Percentiles rank a stretch among this genome's conserved stretches.
These are phyloP conservation scores for Bertia moriformis DNA, from an alignment of 2,329 filamentous ascomycete genomes.

Conservation along the genomic window DNA sequence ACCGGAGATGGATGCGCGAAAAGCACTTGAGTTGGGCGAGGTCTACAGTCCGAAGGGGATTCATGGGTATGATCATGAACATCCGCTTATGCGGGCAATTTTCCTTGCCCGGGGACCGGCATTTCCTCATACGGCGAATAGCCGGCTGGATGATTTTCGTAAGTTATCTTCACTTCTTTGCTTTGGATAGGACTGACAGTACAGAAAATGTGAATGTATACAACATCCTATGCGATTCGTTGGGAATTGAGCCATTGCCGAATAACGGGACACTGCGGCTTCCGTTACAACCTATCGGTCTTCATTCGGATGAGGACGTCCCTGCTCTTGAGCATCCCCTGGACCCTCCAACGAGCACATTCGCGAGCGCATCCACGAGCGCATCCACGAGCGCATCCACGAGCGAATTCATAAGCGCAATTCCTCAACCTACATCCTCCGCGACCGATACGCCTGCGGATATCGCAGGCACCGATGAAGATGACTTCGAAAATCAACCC, in stretches of 20 bases:
- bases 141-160: conserved; percentile 48
- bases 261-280: conserved; percentile 53
- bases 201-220: conserved; percentile 58
- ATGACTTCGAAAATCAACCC: background rate
- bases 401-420: background rate
- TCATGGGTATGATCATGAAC: conserved; percentile 60
- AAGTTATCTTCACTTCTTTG: conserved; percentile 15
- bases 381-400: background rate
- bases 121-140: conserved; percentile 51
- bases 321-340: conserved; percentile 4
- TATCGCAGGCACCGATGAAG: background rate
- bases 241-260: conserved; percentile 38
- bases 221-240: conserved; percentile 55
- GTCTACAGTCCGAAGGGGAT: conserved; percentile 49
- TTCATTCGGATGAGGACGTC: conserved; percentile 22
- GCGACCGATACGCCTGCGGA: background rate
- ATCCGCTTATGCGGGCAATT: conserved; percentile 62
- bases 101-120: conserved; percentile 58
- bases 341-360: background rate
- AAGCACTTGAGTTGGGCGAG: conserved; percentile 32
- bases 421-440: background rate
- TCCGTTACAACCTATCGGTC: conserved; percentile 27
- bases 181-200: background rate
- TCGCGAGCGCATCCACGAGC: background rate
- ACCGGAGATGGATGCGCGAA: conserved; percentile 43